Conservation (phyloP, 306 rosid genomes). For the Notholithocarpus densiflorus region DNA sequence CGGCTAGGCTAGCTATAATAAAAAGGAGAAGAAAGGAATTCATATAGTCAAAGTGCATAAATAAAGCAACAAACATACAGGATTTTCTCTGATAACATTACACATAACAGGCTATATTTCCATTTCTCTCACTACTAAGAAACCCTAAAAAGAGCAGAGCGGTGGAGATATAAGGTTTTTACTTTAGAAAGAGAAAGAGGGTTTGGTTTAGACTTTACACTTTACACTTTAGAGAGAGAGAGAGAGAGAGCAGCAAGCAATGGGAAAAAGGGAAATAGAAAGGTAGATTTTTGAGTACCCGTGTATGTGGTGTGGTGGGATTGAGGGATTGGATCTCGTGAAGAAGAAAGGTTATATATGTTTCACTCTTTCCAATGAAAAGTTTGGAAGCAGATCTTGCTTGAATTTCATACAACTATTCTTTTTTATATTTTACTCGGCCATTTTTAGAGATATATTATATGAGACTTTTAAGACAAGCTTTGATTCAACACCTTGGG, state of each 20-base stretch:
- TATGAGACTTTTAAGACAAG: constrained; percentile 15
- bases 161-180: not conserved
- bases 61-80: not conserved
- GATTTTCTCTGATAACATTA: not conserved
- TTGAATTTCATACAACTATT: constrained; percentile 26
- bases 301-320: constrained; percentile 6
- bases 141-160: not conserved
- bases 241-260: not conserved
- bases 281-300: constrained; percentile 13
- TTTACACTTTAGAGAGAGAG: not conserved
- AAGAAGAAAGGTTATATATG: constrained; percentile 26
- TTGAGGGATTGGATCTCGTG: constrained; percentile 59
- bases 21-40: not conserved
- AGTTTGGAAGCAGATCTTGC: constrained; percentile 39
- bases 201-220: not conserved
- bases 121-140: not conserved
- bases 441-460: not conserved
- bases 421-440: not conserved
- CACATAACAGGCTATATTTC: not conserved
- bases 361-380: constrained; percentile 47
- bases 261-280: not conserved
- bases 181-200: not conserved
- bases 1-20: not conserved
- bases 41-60: not conserved
- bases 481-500: constrained; percentile 22